Evolutionary conservation across 2,329 filamentous ascomycete species (phyloP).

Genomic region (Mycosphaerella arachidis): DNA sequence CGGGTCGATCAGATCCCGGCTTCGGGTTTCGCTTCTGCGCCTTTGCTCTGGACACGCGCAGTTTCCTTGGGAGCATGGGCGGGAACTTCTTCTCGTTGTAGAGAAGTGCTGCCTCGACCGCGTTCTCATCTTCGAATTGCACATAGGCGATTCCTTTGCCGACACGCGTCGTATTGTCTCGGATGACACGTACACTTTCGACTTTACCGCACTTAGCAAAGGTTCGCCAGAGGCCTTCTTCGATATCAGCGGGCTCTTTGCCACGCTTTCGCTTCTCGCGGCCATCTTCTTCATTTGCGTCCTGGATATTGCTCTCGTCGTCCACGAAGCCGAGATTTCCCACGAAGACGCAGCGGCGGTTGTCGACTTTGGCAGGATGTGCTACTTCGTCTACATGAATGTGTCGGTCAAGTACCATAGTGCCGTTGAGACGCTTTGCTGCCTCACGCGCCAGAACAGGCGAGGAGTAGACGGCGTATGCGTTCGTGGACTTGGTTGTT

Average conservation of each 20-base stretch:
- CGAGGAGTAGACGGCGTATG: constrained; percentile 85
- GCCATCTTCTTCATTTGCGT: constrained; percentile 58
- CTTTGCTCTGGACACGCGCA: constrained; percentile 84
- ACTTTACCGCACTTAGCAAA: constrained; percentile 75
- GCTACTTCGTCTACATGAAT: constrained; percentile 86
- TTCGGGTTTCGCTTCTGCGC: constrained; percentile 53
- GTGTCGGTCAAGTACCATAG: constrained; percentile 77
- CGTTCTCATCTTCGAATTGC: constrained; percentile 83
- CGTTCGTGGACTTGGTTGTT: constrained; percentile 89
- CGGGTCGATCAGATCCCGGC: constrained; percentile 29
- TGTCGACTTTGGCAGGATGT: constrained; percentile 75
- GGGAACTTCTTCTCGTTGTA: constrained; percentile 89
- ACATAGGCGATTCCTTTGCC: constrained; percentile 98
- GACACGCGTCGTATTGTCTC: constrained; percentile 83
- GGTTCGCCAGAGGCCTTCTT: constrained; percentile 86
- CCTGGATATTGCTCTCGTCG: constrained; percentile 68
- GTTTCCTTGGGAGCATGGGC: constrained; percentile 81
- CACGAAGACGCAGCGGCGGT: constrained; percentile 89
- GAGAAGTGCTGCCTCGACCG: constrained; percentile 85
- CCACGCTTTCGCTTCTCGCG: constrained; percentile 62
- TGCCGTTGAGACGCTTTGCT: constrained; percentile 74
- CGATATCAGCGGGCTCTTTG: constrained; percentile 71
- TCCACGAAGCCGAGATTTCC: constrained; percentile 96
- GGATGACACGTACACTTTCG: constrained; percentile 87
- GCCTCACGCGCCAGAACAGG: constrained; percentile 70